Base-by-base conservation (phyloP, 2,329 filamentous ascomycete species). In the Onygena corvina region DNA sequence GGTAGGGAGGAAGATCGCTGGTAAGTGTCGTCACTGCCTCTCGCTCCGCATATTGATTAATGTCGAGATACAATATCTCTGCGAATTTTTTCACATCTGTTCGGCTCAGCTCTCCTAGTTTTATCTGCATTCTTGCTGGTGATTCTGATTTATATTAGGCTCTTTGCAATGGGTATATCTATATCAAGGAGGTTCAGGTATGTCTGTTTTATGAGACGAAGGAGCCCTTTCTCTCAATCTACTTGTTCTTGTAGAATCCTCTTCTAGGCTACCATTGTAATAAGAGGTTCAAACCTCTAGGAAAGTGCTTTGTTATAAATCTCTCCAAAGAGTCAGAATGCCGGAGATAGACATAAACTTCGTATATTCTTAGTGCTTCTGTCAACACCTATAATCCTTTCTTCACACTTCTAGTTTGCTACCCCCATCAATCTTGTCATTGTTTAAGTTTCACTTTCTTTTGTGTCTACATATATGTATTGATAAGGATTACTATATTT, bases 81-180 rank as follows among this genome's bases (percentile, higher is more conserved):
- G 46, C 34, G 20, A 54, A 46, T n/a, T 30, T 20, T 16, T 33
- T 52, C 34, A 54, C 50, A 20, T 54, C 50, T 4, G 27, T 27
- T 9, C 42, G 48, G 16, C 48, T 31, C 21, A 51, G 46, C 1
- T 49, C 27, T 30, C 14, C 42, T n/a, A 23, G 18, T 16, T 46
- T 46, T 30, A 12, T 9, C 25, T 46, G 42, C 29, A 29, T 46
- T 14, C 18, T 46, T 16, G 4, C 3, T 16, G 4, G 12, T 16
- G 33, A 5, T 6, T 16, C n/a, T n/a, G n/a, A n/a, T n/a, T n/a
- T n/a, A n/a, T n/a, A n/a, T n/a, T n/a, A n/a, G n/a, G n/a, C n/a
- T n/a, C n/a, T n/a, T n/a, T n/a, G n/a, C n/a, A n/a, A n/a, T n/a
- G n/a, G n/a, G n/a, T n/a, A n/a, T n/a, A n/a, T n/a, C n/a, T n/a